Conservation (phyloP, 129 eudicot genomes). For the Logfia minima region DNA sequence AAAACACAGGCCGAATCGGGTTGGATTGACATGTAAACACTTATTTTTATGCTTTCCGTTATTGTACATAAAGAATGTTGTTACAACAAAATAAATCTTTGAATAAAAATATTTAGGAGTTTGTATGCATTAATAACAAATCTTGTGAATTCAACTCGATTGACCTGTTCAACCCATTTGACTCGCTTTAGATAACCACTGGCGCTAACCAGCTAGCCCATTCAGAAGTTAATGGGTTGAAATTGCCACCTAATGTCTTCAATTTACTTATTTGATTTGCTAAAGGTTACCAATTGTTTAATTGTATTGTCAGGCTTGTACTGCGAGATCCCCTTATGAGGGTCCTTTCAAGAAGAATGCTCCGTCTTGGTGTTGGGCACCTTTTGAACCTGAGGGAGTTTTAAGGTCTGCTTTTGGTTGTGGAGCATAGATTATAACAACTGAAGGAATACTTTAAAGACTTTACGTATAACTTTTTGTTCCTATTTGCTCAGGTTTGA, state of each 20-base stretch:
- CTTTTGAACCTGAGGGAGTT: conserved; percentile 96
- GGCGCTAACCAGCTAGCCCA: background rate
- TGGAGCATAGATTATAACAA: background rate
- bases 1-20: background rate
- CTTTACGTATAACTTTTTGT: background rate
- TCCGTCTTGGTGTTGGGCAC: conserved; percentile 89
- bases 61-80: too few species aligned
- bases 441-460: background rate
- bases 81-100: background rate
- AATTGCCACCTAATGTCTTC: background rate
- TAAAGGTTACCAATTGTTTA: conserved; percentile 2
- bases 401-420: conserved; percentile 48
- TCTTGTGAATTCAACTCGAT: background rate
- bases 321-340: conserved; percentile 63
- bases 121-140: background rate
- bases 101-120: background rate
- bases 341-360: conserved; percentile 81
- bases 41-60: background rate
- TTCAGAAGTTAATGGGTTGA: background rate
- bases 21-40: background rate
- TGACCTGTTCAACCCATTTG: background rate
- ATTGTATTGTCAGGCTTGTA: conserved; percentile 57
- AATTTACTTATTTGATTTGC: background rate
- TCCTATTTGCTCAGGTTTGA: background rate
- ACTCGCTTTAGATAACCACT: background rate